Conservation (phyloP, 495 filamentous ascomycete genomes). For the Trichoderma gamsii region DNA sequence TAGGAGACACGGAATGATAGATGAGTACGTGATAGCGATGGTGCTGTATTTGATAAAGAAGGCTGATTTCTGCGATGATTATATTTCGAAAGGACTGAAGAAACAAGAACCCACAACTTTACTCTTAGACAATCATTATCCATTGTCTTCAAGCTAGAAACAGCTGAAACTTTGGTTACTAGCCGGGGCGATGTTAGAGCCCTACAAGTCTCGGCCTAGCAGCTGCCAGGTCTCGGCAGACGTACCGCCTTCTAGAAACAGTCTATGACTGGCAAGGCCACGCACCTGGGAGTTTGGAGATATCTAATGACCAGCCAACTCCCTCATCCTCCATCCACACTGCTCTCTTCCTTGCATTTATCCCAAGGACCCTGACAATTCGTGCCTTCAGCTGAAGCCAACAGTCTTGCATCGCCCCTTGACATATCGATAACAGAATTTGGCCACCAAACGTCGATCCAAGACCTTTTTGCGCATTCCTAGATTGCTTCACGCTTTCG, state of each 20-base stretch:
- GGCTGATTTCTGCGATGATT: no score
- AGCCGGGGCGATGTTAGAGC: no score
- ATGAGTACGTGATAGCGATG: background rate
- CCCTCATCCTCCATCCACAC: conserved; percentile 6
- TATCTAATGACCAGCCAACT: background rate
- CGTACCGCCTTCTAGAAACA: background rate
- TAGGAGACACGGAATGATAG: background rate
- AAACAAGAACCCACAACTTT: no score
- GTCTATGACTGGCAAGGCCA: background rate
- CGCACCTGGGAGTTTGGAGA: background rate
- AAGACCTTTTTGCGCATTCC: background rate
- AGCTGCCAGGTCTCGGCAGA: background rate
- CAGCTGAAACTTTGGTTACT: no score
- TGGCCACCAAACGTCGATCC: background rate
- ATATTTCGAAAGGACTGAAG: no score
- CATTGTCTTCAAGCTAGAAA: no score
- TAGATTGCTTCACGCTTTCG: background rate
- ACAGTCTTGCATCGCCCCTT: background rate
- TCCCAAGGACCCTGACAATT: background rate
- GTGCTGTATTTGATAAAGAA: background rate
- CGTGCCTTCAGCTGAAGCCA: background rate
- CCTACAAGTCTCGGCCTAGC: background rate
- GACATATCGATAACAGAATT: background rate
- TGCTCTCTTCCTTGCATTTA: background rate
- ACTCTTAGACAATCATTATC: no score